Evolutionary conservation across 2,329 filamentous ascomycete species (phyloP).

Genomic region (Capronia epimyces): DNA sequence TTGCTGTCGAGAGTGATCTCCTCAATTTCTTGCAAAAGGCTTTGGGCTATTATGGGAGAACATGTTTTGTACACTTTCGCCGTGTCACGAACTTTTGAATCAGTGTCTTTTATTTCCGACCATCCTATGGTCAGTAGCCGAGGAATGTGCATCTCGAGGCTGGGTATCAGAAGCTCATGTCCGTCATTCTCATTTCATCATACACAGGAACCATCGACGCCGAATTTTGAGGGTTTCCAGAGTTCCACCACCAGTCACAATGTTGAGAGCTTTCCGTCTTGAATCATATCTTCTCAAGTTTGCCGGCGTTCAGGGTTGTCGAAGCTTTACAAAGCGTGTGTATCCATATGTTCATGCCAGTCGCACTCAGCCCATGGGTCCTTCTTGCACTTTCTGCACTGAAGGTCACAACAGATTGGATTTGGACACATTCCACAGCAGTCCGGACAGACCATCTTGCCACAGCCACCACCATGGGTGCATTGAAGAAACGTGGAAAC

Average conservation of each 20-base stretch:
- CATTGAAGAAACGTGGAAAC: constrained; percentile 35
- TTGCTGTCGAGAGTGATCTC: not conserved
- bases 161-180: constrained; percentile 1
- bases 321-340: constrained; percentile 6
- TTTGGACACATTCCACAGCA: constrained; percentile 36
- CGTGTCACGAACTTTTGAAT: not conserved
- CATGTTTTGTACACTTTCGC: not conserved
- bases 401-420: constrained; percentile 33
- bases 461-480: constrained; percentile 30
- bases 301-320: not conserved
- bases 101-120: not conserved
- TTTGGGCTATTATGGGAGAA: not conserved
- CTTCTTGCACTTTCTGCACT: constrained; percentile 36
- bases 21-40: not conserved
- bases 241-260: not conserved
- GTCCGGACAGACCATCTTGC: constrained; percentile 33
- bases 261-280: not conserved
- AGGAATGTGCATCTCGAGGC: not conserved
- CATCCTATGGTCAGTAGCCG: not conserved
- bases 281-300: not conserved
- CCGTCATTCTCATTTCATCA: not conserved
- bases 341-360: constrained; percentile 31
- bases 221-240: not conserved
- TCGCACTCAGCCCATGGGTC: constrained; percentile 34
- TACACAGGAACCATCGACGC: not conserved